These are phyloP conservation scores for Stagonosporopsis chrysanthemi DNA, from an alignment of 2,329 filamentous ascomycete genomes.

Conservation along the genomic window DNA sequence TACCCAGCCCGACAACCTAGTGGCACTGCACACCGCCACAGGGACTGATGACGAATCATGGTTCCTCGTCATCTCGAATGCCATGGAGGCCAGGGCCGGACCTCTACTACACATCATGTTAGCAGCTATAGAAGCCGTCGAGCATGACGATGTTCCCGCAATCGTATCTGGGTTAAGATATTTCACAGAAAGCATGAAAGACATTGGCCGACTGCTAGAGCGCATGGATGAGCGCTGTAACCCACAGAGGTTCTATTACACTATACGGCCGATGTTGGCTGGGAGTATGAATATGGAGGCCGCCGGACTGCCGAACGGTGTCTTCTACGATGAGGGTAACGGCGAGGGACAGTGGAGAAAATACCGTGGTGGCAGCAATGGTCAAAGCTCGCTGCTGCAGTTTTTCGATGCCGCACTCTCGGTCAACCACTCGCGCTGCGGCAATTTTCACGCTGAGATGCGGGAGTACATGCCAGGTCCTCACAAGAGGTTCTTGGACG, in stretches of 20 bases:
- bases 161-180: constrained; percentile 52
- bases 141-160: constrained; percentile 45
- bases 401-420: constrained; percentile 62
- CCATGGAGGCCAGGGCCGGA: constrained; percentile 61
- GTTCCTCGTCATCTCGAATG: constrained; percentile 62
- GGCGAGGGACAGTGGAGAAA: constrained; percentile 59
- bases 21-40: constrained; percentile 41
- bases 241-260: constrained; percentile 60
- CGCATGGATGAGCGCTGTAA: constrained; percentile 61
- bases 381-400: constrained; percentile 62
- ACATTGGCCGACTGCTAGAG: constrained; percentile 52
- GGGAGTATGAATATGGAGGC: constrained; percentile 63
- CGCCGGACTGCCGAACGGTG: constrained; percentile 59
- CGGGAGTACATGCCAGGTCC: constrained; percentile 63
- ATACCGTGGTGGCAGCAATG: constrained; percentile 63
- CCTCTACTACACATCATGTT: constrained; percentile 56
- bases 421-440: constrained; percentile 56
- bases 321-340: constrained; percentile 61
- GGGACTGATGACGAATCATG: constrained; percentile 47
- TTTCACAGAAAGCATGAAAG: constrained; percentile 53
- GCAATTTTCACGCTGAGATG: constrained; percentile 55
- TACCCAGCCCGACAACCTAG: constrained; percentile 40
- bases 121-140: constrained; percentile 56
- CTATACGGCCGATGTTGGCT: constrained; percentile 60
- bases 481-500: constrained; percentile 59